Percentiles rank a stretch among this genome's conserved stretches.
Evolutionary conservation across 352 stramenopile genomes (phyloP).

Genomic region (Blastocystis sp.): DNA sequence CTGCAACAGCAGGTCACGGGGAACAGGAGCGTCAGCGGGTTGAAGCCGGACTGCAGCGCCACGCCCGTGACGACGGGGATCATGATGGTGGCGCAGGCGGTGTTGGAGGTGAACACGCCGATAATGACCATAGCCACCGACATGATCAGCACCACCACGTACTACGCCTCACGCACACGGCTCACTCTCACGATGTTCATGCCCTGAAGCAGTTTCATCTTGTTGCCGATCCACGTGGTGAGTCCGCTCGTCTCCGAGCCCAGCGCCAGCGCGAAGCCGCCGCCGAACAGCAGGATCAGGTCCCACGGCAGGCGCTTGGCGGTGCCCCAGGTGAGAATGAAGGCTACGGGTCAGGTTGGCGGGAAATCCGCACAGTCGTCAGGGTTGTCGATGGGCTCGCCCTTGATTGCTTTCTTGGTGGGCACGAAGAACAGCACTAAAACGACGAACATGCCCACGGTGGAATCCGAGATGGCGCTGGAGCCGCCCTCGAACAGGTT

Average conservation of each 20-base stretch:
- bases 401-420: conserved; percentile 35
- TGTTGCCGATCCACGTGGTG: conserved; percentile 23
- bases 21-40: conserved; percentile 45
- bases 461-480: conserved; percentile 18
- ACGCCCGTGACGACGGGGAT: conserved; percentile 59
- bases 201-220: conserved; percentile 6
- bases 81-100: conserved; percentile 53
- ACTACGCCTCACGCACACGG: not conserved
- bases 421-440: conserved; percentile 59
- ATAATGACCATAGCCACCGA: conserved; percentile 57
- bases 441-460: conserved; percentile 61
- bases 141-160: conserved; percentile 18
- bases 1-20: conserved; percentile 49
- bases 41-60: not conserved
- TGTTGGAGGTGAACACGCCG: conserved; percentile 60
- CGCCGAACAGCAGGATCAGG: conserved; percentile 61
- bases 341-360: conserved; percentile 10
- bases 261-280: conserved; percentile 55
- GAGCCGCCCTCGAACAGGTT: conserved; percentile 22
- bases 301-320: conserved; percentile 67
- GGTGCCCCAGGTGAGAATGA: conserved; percentile 63
- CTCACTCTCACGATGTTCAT: conserved; percentile 41
- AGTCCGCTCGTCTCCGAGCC: conserved; percentile 41
- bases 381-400: conserved; percentile 13
- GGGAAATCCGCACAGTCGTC: conserved; percentile 8